Percentiles rank a stretch among this genome's conserved stretches.
Conservation (phyloP, 1,284 basidiomycete species). For the Ustilago crameri region DNA sequence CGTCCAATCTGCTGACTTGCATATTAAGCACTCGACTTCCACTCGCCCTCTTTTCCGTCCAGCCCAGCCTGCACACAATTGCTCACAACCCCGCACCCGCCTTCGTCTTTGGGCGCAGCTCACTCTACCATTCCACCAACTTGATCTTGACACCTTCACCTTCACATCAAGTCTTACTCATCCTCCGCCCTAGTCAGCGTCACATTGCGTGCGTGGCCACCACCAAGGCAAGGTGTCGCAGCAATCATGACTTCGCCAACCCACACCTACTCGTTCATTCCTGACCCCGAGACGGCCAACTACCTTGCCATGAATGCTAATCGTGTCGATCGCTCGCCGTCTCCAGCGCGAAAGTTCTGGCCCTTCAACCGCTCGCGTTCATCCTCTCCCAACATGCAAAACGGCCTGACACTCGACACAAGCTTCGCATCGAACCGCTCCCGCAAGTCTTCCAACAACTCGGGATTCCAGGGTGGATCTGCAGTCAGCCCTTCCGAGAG, state of each 20-base stretch:
- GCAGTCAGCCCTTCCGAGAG: slow-evolving; percentile 30
- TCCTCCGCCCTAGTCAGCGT: too few species aligned
- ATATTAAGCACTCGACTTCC: slow-evolving; percentile 42
- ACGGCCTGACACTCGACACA: slow-evolving; percentile 21
- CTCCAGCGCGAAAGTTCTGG: slow-evolving; percentile 40
- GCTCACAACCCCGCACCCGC: not conserved
- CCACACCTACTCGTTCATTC: slow-evolving; percentile 25
- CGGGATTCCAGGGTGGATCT: not conserved
- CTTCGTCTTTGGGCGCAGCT: slow-evolving; percentile 10
- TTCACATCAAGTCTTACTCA: too few species aligned
- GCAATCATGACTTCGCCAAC: slow-evolving; percentile 18
- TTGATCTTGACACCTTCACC: too few species aligned
- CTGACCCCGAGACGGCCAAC: slow-evolving; percentile 26
- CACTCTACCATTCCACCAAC: not conserved
- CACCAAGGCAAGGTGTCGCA: too few species aligned
- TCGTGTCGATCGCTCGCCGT: slow-evolving; percentile 23
- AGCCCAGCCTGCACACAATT: too few species aligned
- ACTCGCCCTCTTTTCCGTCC: slow-evolving; percentile 6
- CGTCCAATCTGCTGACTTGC: slow-evolving; percentile 1
- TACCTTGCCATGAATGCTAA: slow-evolving; percentile 29
- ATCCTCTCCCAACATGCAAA: slow-evolving; percentile 37
- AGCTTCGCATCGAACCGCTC: slow-evolving; percentile 26
- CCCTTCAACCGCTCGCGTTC: slow-evolving; percentile 54
- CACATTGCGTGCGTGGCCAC: too few species aligned
- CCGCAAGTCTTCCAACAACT: slow-evolving; percentile 33